Base-by-base conservation (phyloP, 2,329 filamentous ascomycete species). In the Botrytis elliptica region DNA sequence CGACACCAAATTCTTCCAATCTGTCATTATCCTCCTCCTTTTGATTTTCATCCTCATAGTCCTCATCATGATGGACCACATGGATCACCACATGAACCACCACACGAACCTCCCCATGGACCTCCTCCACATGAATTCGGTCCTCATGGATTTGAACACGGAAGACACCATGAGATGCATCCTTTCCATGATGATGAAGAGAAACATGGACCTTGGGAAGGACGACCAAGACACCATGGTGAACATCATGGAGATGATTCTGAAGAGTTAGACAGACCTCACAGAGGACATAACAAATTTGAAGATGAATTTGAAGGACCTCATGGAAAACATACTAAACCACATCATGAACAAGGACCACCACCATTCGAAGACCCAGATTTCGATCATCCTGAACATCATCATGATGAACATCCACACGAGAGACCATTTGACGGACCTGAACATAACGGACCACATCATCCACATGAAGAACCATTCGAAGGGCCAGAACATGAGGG, bases 21-120 rank as follows among this genome's bases (percentile, higher is more conserved):
- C 49, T 79, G 78, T 72, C 74, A 72, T 76, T 79, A 73, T 73
- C 78, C 68, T 73, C 78, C 74, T 57, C 79, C 78, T 59, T 74
- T 69, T 66, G 29, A 36, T 14, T 66, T 66, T 62, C 72, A 71
- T 70, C 62, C 68, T 57, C 71, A 68, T 7, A 4, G 36, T 29
- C 44, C n/a, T 5, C 72, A 66, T 49, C 59, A 71, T 44, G 52
- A 71, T 68, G 40, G 62, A 20, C 76, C 72, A 55, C 71, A 72
- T 71, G 55, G 55, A 25, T 72, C 68, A 55, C 63, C 70, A 33
- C 62, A 67, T 33, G 74, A 64, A 25, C 73, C 68, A 55, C 63
- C 70, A 33, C 62, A 67, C 38, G 74, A 64, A 36, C 65, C 46
- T 36, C 74, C 65, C 25, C 44, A 49, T 49, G 65, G 46, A 55